Percentiles rank a stretch among this genome's conserved stretches.
Evolutionary conservation across 805 yeast genomes (phyloP).

Genomic region (Kuraishia floccosa): DNA sequence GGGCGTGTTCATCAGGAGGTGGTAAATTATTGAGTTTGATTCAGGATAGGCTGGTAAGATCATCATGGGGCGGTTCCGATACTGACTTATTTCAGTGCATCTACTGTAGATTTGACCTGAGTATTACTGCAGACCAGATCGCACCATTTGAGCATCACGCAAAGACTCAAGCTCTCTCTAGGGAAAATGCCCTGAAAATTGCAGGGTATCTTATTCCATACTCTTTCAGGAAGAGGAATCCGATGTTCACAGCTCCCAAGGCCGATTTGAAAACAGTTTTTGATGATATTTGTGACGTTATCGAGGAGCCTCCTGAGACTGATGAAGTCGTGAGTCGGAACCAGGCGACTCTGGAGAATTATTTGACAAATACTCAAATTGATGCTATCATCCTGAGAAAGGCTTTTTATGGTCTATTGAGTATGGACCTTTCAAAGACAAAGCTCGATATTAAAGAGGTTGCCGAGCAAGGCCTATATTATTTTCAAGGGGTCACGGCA

Average conservation of each 20-base stretch:
- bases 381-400: slow-evolving; percentile 32
- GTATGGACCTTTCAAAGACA: slow-evolving; percentile 17
- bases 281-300: slow-evolving; percentile 58
- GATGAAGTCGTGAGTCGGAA: slow-evolving; percentile 34
- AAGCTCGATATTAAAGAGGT: slow-evolving; percentile 21
- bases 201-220: slow-evolving; percentile 39
- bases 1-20: slow-evolving; percentile 54
- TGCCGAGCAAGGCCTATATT: slow-evolving; percentile 49
- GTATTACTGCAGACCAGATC: slow-evolving; percentile 45
- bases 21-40: slow-evolving; percentile 54
- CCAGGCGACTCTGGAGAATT: slow-evolving; percentile 29
- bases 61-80: slow-evolving; percentile 37
- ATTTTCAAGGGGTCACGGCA: slow-evolving; percentile 54
- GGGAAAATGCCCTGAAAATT: slow-evolving; percentile 20
- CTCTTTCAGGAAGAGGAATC: slow-evolving; percentile 45
- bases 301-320: slow-evolving; percentile 50
- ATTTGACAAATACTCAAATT: slow-evolving; percentile 30
- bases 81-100: slow-evolving; percentile 67
- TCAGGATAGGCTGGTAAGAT: slow-evolving; percentile 37
- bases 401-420: slow-evolving; percentile 38
- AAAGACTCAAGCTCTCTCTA: slow-evolving; percentile 23
- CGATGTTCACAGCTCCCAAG: slow-evolving; percentile 47
- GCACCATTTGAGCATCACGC: slow-evolving; percentile 60
- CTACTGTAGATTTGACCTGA: slow-evolving; percentile 67
- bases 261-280: slow-evolving; percentile 63